Percentiles rank a stretch among this genome's conserved stretches.
phyloP scores from a whole-genome alignment of 192 early-diverging fungal genomes.

The Podila minutissima region DNA sequence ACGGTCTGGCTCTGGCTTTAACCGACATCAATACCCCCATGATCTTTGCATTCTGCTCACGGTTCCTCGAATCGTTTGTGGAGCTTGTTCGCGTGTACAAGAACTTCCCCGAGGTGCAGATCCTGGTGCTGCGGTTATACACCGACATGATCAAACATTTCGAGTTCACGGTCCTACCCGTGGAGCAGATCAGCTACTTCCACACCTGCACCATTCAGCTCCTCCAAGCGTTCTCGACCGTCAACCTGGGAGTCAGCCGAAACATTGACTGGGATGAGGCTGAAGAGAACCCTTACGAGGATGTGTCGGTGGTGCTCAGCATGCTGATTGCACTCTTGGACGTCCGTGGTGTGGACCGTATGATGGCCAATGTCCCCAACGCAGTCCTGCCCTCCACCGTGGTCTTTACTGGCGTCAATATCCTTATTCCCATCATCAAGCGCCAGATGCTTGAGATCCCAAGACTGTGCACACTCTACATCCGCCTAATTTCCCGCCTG shows the following conservation, averaged over 20 bases:
- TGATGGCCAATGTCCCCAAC: slow-evolving; percentile 40
- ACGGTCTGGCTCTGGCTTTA: slow-evolving; percentile 75
- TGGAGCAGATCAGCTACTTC: slow-evolving; percentile 59
- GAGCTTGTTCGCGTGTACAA: slow-evolving; percentile 75
- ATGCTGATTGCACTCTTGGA: slow-evolving; percentile 49
- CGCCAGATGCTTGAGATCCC: slow-evolving; percentile 77
- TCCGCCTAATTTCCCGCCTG: slow-evolving; percentile 69
- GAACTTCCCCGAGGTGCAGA: slow-evolving; percentile 69
- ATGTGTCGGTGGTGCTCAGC: slow-evolving; percentile 68
- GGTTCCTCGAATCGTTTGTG: slow-evolving; percentile 70
- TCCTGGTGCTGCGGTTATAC: slow-evolving; percentile 69
- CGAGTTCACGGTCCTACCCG: slow-evolving; percentile 52
- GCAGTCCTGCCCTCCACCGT: slow-evolving; percentile 62
- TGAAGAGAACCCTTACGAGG: slow-evolving; percentile 73
- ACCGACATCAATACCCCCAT: slow-evolving; percentile 68
- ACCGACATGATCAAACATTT: slow-evolving; percentile 61
- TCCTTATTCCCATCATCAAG: slow-evolving; percentile 76
- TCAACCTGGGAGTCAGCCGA: slow-evolving; percentile 62
- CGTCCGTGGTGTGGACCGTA: slow-evolving; percentile 35
- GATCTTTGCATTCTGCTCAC: slow-evolving; percentile 64
- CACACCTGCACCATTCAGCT: slow-evolving; percentile 60
- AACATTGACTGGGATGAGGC: slow-evolving; percentile 55
- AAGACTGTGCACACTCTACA: slow-evolving; percentile 70
- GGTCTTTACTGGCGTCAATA: slow-evolving; percentile 76
- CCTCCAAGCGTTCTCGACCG: slow-evolving; percentile 63